A percentile compares a stretch with the other conserved stretches of the same genome.
phyloP scores from a whole-genome alignment of 208 protist genomes.

The Entamoeba histolytica region DNA sequence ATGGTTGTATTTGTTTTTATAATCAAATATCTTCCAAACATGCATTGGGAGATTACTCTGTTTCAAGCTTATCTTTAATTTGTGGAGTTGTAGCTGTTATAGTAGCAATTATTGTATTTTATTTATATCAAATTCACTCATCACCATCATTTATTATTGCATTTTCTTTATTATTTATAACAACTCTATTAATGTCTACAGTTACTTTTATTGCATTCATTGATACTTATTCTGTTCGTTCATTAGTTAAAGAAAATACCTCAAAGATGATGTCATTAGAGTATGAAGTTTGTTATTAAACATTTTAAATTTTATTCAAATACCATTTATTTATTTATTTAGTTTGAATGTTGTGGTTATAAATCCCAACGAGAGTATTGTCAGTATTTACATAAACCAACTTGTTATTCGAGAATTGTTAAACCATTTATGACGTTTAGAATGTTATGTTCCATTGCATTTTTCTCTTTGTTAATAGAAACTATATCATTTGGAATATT shows the following conservation, averaged over 20 bases:
- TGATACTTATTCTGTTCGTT: background rate
- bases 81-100: background rate
- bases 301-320: background rate
- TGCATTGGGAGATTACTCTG: background rate
- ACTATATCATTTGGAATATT: background rate
- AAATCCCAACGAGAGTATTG: background rate
- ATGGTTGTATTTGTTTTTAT: background rate
- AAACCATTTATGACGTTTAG: background rate
- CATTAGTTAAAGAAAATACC: background rate
- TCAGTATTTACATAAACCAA: background rate
- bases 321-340: background rate
- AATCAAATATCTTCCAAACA: background rate
- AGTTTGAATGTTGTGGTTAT: background rate
- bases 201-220: background rate
- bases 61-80: background rate
- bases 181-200: background rate
- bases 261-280: background rate
- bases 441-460: background rate
- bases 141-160: background rate
- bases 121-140: background rate
- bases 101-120: background rate
- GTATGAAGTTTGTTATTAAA: background rate
- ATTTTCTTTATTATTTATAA: background rate
- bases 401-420: background rate
- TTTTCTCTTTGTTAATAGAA: background rate